Evolutionary conservation across 768 basidiomycete genomes (phyloP).

Genomic region (Brasilioporus rufonigricans): DNA sequence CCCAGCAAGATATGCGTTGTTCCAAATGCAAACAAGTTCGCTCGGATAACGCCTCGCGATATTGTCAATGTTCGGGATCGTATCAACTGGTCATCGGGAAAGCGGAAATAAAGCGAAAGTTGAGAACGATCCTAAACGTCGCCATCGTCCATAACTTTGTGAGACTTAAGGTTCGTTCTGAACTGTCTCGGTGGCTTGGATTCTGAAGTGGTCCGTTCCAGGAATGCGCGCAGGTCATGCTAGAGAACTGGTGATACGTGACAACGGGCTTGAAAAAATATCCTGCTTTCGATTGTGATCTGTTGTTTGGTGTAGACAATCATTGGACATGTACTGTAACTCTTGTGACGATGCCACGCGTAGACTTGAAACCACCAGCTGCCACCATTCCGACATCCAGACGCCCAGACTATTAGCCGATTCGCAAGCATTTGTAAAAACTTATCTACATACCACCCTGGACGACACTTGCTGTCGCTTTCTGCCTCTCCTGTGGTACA

Average conservation of each 20-base stretch:
- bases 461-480: too few species aligned
- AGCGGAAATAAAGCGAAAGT: constrained; percentile 63
- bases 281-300: not conserved
- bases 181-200: not conserved
- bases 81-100: constrained; percentile 74
- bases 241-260: constrained; percentile 36
- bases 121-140: constrained; percentile 83
- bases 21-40: constrained; percentile 88
- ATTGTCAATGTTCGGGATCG: constrained; percentile 86
- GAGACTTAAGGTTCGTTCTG: constrained; percentile 58
- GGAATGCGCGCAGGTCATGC: constrained; percentile 40
- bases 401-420: too few species aligned
- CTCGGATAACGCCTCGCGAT: constrained; percentile 79
- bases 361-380: too few species aligned
- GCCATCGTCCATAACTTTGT: constrained; percentile 68
- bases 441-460: too few species aligned
- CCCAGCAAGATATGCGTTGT: constrained; percentile 90
- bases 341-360: not conserved
- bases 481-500: too few species aligned
- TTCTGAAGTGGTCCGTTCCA: constrained; percentile 10
- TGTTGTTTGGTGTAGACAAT: constrained; percentile 1
- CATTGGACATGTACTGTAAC: not conserved
- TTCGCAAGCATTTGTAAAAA: too few species aligned
- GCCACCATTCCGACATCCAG: too few species aligned
- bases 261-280: not conserved